Evolutionary conservation across 148 eudicot species (phyloP).

Genomic region (Mesembryanthemum crystallinum): DNA sequence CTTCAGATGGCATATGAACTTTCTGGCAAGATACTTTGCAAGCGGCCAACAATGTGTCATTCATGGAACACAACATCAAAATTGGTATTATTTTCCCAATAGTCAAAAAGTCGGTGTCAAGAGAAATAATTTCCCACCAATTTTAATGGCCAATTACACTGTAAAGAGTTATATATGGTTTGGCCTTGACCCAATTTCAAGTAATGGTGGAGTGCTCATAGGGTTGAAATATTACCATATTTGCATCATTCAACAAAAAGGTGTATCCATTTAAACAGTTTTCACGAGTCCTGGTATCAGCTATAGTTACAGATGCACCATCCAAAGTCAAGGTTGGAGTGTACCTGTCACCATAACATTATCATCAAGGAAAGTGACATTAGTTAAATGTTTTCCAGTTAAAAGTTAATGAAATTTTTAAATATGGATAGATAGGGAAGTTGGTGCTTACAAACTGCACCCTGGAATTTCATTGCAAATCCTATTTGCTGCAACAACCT

Average conservation of each 20-base stretch:
- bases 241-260: slow-evolving; percentile 58
- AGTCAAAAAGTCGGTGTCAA: too few species aligned
- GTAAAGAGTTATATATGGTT: not conserved
- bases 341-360: slow-evolving; percentile 44
- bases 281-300: slow-evolving; percentile 69
- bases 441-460: slow-evolving; percentile 56
- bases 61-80: too few species aligned
- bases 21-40: too few species aligned
- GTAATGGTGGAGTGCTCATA: not conserved
- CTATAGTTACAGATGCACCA: slow-evolving; percentile 63
- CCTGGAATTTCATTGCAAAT: slow-evolving; percentile 71
- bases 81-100: too few species aligned
- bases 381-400: not conserved
- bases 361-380: not conserved
- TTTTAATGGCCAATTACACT: not conserved
- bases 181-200: not conserved
- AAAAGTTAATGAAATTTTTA: not conserved
- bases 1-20: too few species aligned
- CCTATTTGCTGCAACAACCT: slow-evolving; percentile 53
- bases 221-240: slow-evolving; percentile 45
- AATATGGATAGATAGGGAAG: slow-evolving; percentile 3
- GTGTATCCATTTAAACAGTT: slow-evolving; percentile 69
- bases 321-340: slow-evolving; percentile 71
- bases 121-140: too few species aligned
- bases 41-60: too few species aligned